Evolutionary conservation across 768 basidiomycete species (phyloP).

Genomic region (Rhodotorula graminis): DNA sequence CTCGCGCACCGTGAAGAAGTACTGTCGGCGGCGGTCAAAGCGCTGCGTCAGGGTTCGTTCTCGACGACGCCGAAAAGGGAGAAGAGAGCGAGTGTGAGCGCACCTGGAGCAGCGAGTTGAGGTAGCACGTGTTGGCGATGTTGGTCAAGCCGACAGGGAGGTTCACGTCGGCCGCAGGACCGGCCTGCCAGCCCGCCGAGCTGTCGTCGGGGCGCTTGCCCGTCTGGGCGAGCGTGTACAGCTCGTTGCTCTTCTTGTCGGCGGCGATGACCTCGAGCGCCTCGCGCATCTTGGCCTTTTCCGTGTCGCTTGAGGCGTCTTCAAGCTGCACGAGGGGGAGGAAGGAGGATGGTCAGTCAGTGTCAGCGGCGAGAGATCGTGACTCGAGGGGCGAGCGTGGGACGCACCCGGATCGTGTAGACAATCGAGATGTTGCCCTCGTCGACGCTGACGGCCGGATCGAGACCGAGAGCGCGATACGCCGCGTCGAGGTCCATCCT

Average conservation of each 20-base stretch:
- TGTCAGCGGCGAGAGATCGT: background rate
- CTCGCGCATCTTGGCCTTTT: constrained; percentile 54
- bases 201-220: constrained; percentile 56
- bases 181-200: constrained; percentile 24
- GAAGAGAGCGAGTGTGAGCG: too few relatives aligned
- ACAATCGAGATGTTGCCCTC: constrained; percentile 67
- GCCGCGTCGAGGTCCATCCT: constrained; percentile 64
- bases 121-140: constrained; percentile 85
- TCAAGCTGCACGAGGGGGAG: background rate
- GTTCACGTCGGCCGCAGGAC: constrained; percentile 54
- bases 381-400: too few relatives aligned
- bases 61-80: too few relatives aligned
- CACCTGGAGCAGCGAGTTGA: constrained; percentile 77
- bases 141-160: constrained; percentile 55
- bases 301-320: constrained; percentile 10
- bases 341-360: background rate
- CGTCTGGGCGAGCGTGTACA: constrained; percentile 62
- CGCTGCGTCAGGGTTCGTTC: too few relatives aligned
- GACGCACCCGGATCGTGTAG: constrained; percentile 63
- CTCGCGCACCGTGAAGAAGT: constrained; percentile 93
- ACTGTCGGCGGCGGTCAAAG: constrained; percentile 56
- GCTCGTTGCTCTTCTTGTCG: constrained; percentile 63
- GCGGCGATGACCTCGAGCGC: constrained; percentile 60
- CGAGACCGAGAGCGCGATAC: constrained; percentile 65
- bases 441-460: constrained; percentile 66